Base-by-base conservation (phyloP, 306 rosid genomes). In the Trifolium fragiferum region DNA sequence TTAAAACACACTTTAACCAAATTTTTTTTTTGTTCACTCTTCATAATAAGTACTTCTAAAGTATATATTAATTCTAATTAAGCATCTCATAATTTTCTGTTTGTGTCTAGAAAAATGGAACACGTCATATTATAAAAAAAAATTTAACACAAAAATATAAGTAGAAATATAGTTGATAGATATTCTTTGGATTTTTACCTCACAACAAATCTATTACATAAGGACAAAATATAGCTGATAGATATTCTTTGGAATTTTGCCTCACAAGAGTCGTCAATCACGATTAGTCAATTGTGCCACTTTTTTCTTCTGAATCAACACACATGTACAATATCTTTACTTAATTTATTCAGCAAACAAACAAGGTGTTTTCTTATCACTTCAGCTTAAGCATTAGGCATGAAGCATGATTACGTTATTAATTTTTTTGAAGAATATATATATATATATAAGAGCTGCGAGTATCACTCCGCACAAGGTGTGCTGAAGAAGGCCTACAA, bases 341-440 rank as follows among this genome's bases (percentile, higher is more conserved):
- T 18, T 37, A 40, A 64, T 64, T 37, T 64, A 64, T 64, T 64
- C 9, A 41, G 51, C 70, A 38, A 64, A 11, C 11, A 64, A 18
- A 64, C 50, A 64, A n/a, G n/a, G n/a, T n/a, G n/a, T n/a, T n/a
- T n/a, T n/a, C n/a, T n/a, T n/a, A n/a, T 27, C 32, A 27, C 32
- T 27, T 27, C 32, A 27, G 32, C 32, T 27, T 3, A 27, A 27
- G 2, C 32, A 27, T 27, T 27, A 27, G 25, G 25, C 1, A 23
- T 23, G n/a, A n/a, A n/a, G n/a, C n/a, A n/a, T n/a, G n/a, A n/a
- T n/a, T n/a, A n/a, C n/a, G n/a, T n/a, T n/a, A n/a, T n/a, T n/a
- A n/a, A n/a, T n/a, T n/a, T n/a, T n/a, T n/a, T n/a, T n/a, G n/a
- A n/a, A n/a, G n/a, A n/a, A n/a, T n/a, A n/a, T n/a, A n/a, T n/a